A percentile compares a stretch with the other conserved stretches of the same genome.
phyloP scores from a whole-genome alignment of 441 rosid species.

The Kokia cookei region DNA sequence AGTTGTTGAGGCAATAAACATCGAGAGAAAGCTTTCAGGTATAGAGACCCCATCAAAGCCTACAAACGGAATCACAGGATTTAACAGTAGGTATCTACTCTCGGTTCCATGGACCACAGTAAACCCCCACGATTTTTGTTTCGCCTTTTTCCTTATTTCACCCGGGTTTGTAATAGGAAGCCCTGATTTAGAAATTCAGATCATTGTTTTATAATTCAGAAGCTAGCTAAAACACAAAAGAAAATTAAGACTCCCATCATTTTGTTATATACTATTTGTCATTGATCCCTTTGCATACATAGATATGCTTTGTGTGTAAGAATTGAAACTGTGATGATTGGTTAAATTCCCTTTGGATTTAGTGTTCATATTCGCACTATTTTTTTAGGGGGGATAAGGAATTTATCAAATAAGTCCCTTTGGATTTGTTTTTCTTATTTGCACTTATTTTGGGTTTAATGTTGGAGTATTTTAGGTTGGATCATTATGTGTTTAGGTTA shows the following conservation, averaged over 20 bases:
- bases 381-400: conserved; percentile 1
- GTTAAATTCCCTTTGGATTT: conserved; percentile 6
- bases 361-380: conserved; percentile 11
- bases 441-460: too few relatives aligned
- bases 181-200: conserved; percentile 15
- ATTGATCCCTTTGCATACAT: not conserved
- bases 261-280: not conserved
- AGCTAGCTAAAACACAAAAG: not conserved
- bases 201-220: conserved; percentile 7
- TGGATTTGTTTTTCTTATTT: too few relatives aligned
- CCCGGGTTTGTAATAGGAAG: conserved; percentile 10
- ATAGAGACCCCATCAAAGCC: not conserved
- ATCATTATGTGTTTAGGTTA: too few relatives aligned
- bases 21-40: conserved; percentile 6
- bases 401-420: conserved; percentile 13
- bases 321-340: not conserved
- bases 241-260: not conserved
- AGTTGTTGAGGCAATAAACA: conserved; percentile 20
- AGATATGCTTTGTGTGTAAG: not conserved
- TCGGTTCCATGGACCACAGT: not conserved
- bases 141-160: not conserved
- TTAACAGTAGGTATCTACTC: not conserved
- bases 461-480: too few relatives aligned
- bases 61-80: not conserved
- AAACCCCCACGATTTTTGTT: not conserved